phyloP scores from a whole-genome alignment of 768 basidiomycete genomes.

The Piloderma croceum region DNA sequence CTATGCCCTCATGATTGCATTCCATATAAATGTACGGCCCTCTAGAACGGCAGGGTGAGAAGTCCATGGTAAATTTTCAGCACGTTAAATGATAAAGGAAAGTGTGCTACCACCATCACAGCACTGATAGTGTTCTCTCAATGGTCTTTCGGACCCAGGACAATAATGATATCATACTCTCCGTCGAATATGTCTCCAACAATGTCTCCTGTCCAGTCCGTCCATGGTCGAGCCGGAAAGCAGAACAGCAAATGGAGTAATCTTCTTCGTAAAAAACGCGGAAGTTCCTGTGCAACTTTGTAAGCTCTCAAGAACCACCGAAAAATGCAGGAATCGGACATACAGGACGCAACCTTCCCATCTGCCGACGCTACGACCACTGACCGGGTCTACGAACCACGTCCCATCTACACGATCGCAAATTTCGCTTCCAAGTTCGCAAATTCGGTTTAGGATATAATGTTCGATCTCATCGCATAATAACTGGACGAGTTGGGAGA shows the following conservation, averaged over 20 bases:
- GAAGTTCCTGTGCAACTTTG: slow-evolving; percentile 48
- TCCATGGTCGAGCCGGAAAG: slow-evolving; percentile 43
- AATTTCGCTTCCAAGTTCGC: slow-evolving; percentile 54
- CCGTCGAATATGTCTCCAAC: slow-evolving; percentile 36
- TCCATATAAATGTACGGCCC: slow-evolving; percentile 1
- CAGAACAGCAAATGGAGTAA: slow-evolving; percentile 51
- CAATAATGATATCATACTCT: slow-evolving; percentile 34
- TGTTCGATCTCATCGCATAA: slow-evolving; percentile 73
- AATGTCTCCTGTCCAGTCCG: slow-evolving; percentile 36
- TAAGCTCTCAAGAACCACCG: neutral
- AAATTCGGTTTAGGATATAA: slow-evolving; percentile 63
- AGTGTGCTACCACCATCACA: no score
- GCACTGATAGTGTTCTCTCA: slow-evolving; percentile 30
- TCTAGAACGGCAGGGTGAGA: no score
- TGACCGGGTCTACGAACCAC: slow-evolving; percentile 75
- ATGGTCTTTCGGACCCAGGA: slow-evolving; percentile 53
- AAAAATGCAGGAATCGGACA: slow-evolving; percentile 25
- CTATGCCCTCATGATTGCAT: slow-evolving; percentile 2
- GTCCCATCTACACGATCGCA: slow-evolving; percentile 49
- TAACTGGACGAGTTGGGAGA: slow-evolving; percentile 71
- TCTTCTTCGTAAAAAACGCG: slow-evolving; percentile 48
- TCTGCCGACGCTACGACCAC: slow-evolving; percentile 58
- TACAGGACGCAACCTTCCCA: slow-evolving; percentile 79
- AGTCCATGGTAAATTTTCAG: no score
- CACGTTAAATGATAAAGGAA: no score